Percentiles rank a stretch among this genome's conserved stretches.
Conservation (phyloP, 495 filamentous ascomycete species). For the Saxophila tyrrhenica region DNA sequence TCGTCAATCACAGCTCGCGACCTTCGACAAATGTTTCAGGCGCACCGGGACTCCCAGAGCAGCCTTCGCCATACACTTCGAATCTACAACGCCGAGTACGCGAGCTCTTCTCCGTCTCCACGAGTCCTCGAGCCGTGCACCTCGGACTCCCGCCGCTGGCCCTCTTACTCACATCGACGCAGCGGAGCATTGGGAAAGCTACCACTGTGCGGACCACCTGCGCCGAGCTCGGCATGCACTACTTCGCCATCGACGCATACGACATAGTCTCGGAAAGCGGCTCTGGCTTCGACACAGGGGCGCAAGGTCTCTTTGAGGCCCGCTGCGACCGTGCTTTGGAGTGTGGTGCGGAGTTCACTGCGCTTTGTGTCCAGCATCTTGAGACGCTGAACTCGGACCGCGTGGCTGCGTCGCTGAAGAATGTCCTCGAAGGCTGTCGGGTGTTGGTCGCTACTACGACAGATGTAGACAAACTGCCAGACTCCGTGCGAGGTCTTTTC, state of each 20-base stretch:
- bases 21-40: background rate
- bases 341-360: conserved; percentile 72
- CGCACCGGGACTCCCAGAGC: conserved; percentile 10
- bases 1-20: conserved; percentile 32
- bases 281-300: conserved; percentile 80
- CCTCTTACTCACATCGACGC: conserved; percentile 77
- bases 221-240: conserved; percentile 79
- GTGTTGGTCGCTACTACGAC: conserved; percentile 88
- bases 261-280: conserved; percentile 86
- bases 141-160: conserved; percentile 78
- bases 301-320: conserved; percentile 76
- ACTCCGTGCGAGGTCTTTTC: conserved; percentile 80
- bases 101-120: conserved; percentile 78
- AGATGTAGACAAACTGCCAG: conserved; percentile 84
- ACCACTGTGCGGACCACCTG: conserved; percentile 65
- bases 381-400: conserved; percentile 85
- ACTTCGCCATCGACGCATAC: conserved; percentile 80
- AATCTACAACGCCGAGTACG: conserved; percentile 63
- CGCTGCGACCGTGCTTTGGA: conserved; percentile 78
- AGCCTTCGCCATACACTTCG: conserved; percentile 44
- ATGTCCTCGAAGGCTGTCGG: conserved; percentile 58
- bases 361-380: conserved; percentile 74
- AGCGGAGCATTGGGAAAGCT: conserved; percentile 83
- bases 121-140: conserved; percentile 74
- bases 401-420: conserved; percentile 70